Evolutionary conservation across 192 early-diverging fungal species (phyloP), one percentile per base, ranked within the genome.

Genomic region (Rhizoclosmatium sp.): DNA sequence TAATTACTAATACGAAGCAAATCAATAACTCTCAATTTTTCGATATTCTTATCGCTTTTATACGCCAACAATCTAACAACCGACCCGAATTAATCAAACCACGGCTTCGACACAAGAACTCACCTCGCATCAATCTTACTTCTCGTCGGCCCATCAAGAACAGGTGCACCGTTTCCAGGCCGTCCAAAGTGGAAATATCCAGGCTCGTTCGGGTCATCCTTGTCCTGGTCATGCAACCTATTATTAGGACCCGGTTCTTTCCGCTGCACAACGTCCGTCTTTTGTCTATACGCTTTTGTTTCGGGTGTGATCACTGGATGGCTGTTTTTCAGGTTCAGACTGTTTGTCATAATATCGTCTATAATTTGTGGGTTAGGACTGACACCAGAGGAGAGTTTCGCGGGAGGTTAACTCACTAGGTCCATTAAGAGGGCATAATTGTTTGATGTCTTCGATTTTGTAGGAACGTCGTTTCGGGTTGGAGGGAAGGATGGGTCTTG

Each of bases 181-280:
- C 72, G 14, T 40, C 72, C 72, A 46, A 75, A 75, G 58, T 75
- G 72, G 41, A 75, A 75, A 40, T 75, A 75, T 0, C 58, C 72
- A n/a, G 72, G 72, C 44, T 75, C 72, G 40, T 75, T 59, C 7
- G 75, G 75, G 51, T 77, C 75, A 58, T 77, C 75, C n/a, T 77
- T 65, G 47, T 61, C 10, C 21, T 61, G 75, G 56, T 77, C 75
- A 39, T 77, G 75, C 2, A 77, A 39, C 2, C 75, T 61, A 47
- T 67, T 77, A 19, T 46, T 68, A 9, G 48, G 65, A 12, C 75
- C 75, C 10, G 65, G 48, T 21, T 68, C 75, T 23, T 19, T 65
- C 41, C 75, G 62, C 21, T 65, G 77, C 31, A 78, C 77, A 1
- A 78, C 65, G 45, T 71, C 77, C 0, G 68, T 69, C 19, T 39